These are phyloP conservation scores for Comarum palustre DNA, from an alignment of 306 rosid species.

Conservation along the genomic window DNA sequence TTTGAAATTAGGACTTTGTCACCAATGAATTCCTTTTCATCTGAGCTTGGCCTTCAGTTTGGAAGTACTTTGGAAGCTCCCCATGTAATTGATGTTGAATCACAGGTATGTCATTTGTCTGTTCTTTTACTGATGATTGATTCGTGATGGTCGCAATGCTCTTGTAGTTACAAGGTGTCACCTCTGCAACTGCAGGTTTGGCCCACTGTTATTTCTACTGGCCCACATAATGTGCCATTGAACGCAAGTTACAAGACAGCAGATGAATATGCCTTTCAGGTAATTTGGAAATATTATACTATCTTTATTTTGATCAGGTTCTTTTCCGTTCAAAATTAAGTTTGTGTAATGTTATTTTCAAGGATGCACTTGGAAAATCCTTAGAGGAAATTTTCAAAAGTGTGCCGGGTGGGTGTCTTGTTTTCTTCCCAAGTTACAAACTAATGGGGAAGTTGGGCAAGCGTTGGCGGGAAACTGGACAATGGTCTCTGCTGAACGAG, in stretches of 20 bases:
- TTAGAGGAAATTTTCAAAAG: conserved; percentile 77
- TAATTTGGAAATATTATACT: conserved; percentile 25
- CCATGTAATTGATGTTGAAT: conserved; percentile 77
- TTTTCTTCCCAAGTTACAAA: conserved; percentile 93
- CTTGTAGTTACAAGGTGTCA: conserved; percentile 28
- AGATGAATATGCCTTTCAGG: conserved; percentile 86
- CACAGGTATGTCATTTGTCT: conserved; percentile 55
- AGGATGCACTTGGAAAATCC: conserved; percentile 91
- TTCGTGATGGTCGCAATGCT: conserved; percentile 29
- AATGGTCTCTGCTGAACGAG: conserved; percentile 69
- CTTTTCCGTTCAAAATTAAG: conserved; percentile 12
- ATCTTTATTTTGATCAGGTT: conserved; percentile 5
- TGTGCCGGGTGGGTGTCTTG: conserved; percentile 90
- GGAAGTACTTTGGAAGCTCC: conserved; percentile 91
- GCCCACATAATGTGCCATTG: conserved; percentile 75
- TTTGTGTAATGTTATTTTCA: conserved; percentile 29
- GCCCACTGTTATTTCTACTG: conserved; percentile 77
- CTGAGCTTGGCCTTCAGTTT: conserved; percentile 90
- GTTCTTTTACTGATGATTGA: conserved; percentile 17
- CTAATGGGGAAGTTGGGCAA: conserved; percentile 78
- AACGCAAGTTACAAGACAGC: conserved; percentile 95
- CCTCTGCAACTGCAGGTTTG: conserved; percentile 61
- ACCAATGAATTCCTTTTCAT: conserved; percentile 84
- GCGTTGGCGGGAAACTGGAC: conserved; percentile 94
- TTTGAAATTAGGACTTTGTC: conserved; percentile 72